phyloP scores from a whole-genome alignment of 495 filamentous ascomycete species.

The Penicillium malachiteum region DNA sequence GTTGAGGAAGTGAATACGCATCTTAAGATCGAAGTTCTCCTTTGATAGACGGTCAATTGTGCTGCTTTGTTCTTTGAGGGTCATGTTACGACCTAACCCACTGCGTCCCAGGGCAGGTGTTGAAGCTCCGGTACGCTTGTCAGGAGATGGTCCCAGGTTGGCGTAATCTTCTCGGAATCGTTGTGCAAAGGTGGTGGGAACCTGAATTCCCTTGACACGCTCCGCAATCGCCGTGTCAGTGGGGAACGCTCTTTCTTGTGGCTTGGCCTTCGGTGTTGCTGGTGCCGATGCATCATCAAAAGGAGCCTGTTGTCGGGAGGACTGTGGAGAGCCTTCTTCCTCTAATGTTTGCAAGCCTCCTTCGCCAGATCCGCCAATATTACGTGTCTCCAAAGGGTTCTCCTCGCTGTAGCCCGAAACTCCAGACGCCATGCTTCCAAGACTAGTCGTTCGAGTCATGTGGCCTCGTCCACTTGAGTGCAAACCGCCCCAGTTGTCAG shows the following conservation, averaged over 20 bases:
- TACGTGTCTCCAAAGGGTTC: conserved; percentile 41
- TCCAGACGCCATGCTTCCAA: conserved; percentile 93
- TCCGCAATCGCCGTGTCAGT: conserved; percentile 88
- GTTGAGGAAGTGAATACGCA: conserved; percentile 95
- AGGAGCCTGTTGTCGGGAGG: conserved; percentile 29
- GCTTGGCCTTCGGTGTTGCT: conserved; percentile 50
- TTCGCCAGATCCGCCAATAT: conserved; percentile 41
- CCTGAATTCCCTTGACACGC: conserved; percentile 82
- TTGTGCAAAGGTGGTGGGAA: conserved; percentile 83
- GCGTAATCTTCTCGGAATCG: conserved; percentile 68
- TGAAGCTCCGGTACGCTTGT: conserved; percentile 48
- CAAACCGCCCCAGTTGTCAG: conserved; percentile 54
- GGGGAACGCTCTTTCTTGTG: conserved; percentile 52
- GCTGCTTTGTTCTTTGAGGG: conserved; percentile 93
- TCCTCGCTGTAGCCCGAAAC: conserved; percentile 74
- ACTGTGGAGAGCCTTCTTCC: conserved; percentile 50
- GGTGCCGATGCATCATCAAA: conserved; percentile 30
- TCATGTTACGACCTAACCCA: conserved; percentile 69
- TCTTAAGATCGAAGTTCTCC: conserved; percentile 92
- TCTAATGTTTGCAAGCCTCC: conserved; percentile 61
- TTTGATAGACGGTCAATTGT: conserved; percentile 95
- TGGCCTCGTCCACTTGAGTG: conserved; percentile 44
- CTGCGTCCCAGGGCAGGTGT: conserved; percentile 57
- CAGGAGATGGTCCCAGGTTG: conserved; percentile 55
- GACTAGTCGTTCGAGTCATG: conserved; percentile 76